Percentiles rank a stretch among this genome's conserved stretches.
These are phyloP conservation scores for Daldinia bambusicola DNA, from an alignment of 495 filamentous ascomycete species.

Conservation along the genomic window DNA sequence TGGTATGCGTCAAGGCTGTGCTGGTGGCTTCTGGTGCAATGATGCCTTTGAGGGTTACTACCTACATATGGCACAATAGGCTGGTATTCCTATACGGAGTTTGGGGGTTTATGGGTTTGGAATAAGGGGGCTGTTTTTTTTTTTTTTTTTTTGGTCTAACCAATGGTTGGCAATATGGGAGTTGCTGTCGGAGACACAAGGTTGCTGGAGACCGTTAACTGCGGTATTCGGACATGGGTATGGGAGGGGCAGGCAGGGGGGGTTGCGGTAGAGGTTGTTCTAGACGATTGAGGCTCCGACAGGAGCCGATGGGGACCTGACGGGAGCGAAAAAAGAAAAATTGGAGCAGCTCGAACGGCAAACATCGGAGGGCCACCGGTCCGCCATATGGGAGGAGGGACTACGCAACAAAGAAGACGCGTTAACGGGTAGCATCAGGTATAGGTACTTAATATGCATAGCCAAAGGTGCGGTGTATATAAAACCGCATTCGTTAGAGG, in stretches of 20 bases:
- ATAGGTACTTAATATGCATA: slow-evolving; percentile 18
- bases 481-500: slow-evolving; percentile 16
- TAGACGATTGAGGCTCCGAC: slow-evolving; percentile 40
- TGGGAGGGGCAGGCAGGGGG: slow-evolving; percentile 5
- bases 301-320: slow-evolving; percentile 25
- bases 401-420: neutral
- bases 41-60: slow-evolving; percentile 8
- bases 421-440: slow-evolving; percentile 23
- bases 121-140: no score
- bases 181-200: neutral
- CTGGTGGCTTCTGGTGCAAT: slow-evolving; percentile 24
- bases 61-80: slow-evolving; percentile 11
- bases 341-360: slow-evolving; percentile 32
- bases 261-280: slow-evolving; percentile 6
- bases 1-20: slow-evolving; percentile 29
- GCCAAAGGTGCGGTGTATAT: slow-evolving; percentile 22
- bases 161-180: neutral
- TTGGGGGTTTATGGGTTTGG: slow-evolving; percentile 6
- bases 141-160: neutral
- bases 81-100: slow-evolving; percentile 32
- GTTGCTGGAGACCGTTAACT: neutral
- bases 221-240: slow-evolving; percentile 38
- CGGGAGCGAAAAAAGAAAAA: slow-evolving; percentile 27
- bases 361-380: slow-evolving; percentile 36
- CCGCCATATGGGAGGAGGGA: slow-evolving; percentile 11